phyloP scores from a whole-genome alignment of 2,329 filamentous ascomycete species.

The Chaetomiaceae sp. region DNA sequence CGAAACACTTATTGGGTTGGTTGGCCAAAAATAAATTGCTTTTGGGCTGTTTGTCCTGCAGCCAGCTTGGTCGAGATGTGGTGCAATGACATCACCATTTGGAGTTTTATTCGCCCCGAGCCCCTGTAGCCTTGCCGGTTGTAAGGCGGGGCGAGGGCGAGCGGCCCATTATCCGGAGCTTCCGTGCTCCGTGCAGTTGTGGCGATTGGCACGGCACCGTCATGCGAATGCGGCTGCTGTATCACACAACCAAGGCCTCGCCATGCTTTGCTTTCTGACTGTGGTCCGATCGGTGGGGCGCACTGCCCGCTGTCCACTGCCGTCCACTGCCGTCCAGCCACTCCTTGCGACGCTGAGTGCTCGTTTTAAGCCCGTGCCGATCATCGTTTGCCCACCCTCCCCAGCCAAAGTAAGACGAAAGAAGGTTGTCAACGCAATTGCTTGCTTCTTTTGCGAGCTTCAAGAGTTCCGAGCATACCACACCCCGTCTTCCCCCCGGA shows the following conservation, averaged over 20 bases:
- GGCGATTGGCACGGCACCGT: neutral
- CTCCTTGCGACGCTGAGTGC: neutral
- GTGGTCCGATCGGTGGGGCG: neutral
- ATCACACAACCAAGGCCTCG: neutral
- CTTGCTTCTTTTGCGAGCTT: no score
- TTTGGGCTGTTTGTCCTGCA: neutral
- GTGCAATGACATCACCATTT: slow-evolving; percentile 17
- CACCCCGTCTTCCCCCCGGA: no score
- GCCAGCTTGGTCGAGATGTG: neutral
- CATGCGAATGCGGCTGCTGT: no score
- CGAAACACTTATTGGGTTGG: neutral
- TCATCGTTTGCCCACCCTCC: no score
- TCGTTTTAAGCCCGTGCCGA: neutral
- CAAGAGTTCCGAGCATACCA: no score
- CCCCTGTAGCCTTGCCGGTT: neutral
- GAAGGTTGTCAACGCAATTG: no score
- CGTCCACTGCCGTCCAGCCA: neutral
- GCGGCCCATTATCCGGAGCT: neutral
- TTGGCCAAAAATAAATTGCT: neutral
- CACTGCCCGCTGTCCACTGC: neutral
- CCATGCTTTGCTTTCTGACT: no score
- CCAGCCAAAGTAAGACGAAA: no score
- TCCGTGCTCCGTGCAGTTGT: neutral
- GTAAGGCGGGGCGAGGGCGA: neutral
- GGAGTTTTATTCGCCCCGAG: neutral